Conservation (phyloP, 805 yeast genomes). For the Citeromyces nyonsensis region DNA sequence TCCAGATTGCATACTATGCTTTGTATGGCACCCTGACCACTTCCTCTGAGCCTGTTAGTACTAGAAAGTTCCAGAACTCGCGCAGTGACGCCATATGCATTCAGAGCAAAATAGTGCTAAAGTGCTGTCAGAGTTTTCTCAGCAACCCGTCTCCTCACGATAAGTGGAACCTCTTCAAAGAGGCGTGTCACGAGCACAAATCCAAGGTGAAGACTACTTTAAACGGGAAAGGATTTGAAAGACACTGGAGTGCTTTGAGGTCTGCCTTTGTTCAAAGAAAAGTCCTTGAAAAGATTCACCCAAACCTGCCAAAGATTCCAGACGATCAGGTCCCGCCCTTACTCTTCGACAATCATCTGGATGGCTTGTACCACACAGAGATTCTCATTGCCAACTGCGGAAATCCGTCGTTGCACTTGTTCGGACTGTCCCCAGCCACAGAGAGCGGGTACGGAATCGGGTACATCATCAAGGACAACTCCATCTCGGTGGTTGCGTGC, state of each 20-base stretch:
- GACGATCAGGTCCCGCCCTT: slow-evolving; percentile 20
- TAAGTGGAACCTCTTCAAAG: slow-evolving; percentile 33
- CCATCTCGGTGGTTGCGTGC: slow-evolving; percentile 31
- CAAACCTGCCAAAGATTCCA: slow-evolving; percentile 19
- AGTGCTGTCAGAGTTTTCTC: slow-evolving; percentile 47
- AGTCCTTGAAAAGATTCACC: slow-evolving; percentile 25
- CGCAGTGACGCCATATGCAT: slow-evolving; percentile 58
- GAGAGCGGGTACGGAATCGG: slow-evolving; percentile 47
- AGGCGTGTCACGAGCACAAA: slow-evolving; percentile 37
- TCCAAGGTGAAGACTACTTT: slow-evolving; percentile 32
- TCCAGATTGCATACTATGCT: slow-evolving; percentile 39
- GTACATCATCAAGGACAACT: slow-evolving; percentile 34
- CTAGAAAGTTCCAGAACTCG: slow-evolving; percentile 50
- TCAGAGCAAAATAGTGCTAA: slow-evolving; percentile 34
- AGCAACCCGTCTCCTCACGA: slow-evolving; percentile 29
- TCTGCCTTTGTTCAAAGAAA: slow-evolving; percentile 37
- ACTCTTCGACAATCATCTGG: slow-evolving; percentile 24
- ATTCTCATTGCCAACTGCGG: slow-evolving; percentile 37
- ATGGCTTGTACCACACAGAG: slow-evolving; percentile 18
- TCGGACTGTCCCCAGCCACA: slow-evolving; percentile 46
- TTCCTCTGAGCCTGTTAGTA: slow-evolving; percentile 35
- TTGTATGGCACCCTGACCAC: slow-evolving; percentile 30
- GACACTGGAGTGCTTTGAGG: slow-evolving; percentile 52
- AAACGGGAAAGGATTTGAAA: slow-evolving; percentile 54
- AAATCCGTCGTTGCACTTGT: slow-evolving; percentile 38